Conservation (phyloP, 1,139 yeast species). For the Pichia sp. region DNA sequence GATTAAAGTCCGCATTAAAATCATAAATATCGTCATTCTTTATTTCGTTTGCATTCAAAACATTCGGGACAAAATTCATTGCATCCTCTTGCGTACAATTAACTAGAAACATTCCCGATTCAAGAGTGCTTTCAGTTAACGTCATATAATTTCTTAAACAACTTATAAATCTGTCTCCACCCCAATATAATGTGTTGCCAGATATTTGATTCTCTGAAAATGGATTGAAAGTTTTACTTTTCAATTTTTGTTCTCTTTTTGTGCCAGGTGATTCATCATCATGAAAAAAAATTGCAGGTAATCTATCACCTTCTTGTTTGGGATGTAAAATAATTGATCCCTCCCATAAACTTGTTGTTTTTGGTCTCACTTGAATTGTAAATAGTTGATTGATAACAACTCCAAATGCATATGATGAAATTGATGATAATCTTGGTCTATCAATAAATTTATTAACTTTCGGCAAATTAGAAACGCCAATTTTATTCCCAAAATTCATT, state of each 20-base stretch:
- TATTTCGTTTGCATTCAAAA: constrained; percentile 26
- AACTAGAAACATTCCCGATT: constrained; percentile 63
- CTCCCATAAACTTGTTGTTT: constrained; percentile 81
- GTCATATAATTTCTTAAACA: constrained; percentile 50
- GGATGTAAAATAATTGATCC: constrained; percentile 77
- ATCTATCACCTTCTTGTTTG: constrained; percentile 48
- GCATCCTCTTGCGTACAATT: constrained; percentile 79
- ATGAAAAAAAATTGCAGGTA: constrained; percentile 86
- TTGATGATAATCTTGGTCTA: constrained; percentile 46
- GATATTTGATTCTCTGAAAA: constrained; percentile 49
- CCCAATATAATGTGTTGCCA: constrained; percentile 63
- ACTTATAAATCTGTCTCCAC: constrained; percentile 72
- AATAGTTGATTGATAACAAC: constrained; percentile 56
- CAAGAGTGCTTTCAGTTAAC: constrained; percentile 63
- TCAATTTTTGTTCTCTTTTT: constrained; percentile 47
- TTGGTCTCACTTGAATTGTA: constrained; percentile 71
- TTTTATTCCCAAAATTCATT: not conserved
- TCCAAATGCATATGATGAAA: constrained; percentile 61
- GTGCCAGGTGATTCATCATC: constrained; percentile 84
- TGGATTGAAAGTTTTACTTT: constrained; percentile 66
- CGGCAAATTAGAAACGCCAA: constrained; percentile 14
- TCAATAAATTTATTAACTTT: constrained; percentile 32
- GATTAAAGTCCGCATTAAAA: constrained; percentile 30
- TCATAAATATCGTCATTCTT: constrained; percentile 12
- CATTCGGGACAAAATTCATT: constrained; percentile 66